Base-by-base conservation (phyloP, 371 early-diverging fungal genomes). In the Mucor racemosus region DNA sequence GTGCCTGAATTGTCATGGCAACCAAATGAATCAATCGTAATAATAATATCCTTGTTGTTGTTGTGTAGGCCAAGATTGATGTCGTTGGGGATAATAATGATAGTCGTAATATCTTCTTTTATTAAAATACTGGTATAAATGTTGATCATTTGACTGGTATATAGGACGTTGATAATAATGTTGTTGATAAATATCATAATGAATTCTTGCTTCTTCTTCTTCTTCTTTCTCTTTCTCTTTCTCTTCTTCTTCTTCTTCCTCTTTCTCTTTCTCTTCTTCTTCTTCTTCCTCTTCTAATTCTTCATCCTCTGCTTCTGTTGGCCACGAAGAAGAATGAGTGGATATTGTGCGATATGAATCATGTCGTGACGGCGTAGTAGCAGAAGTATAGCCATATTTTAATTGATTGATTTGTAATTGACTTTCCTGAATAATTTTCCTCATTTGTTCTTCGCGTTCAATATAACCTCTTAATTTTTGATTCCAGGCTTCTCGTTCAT, bases 391-490 rank as follows among this genome's bases (percentile, higher is more conserved):
- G 10, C 33, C 35, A 34, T 53, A 41, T 54, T 56, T 55, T 31
- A 67, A 41, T 31, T 62, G 61, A 33, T 62, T 56, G 35, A 70
- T 65, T 33, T 62, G 63, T 41, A 48, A 7, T 34, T 66, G 66
- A 21, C 62, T 71, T 39, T 66, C 53, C 21, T 60, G 53, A 54
- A 71, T 71, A 7, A 71, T 50, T n/a, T 59, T 58, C 33, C 66
- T 58, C 59, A 71, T 41, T 21, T 63, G 66, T 14, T 66, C 63
- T 66, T 71, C 71, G 14, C 67, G 66, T n/a, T 60, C 41, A 33
- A 62, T 62, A 21, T 63, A 66, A 1, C n/a, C 64, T 35, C 54
- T 56, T 19, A 71, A 55, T 7, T 63, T 66, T 21, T 59, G 21
- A n/a, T 58, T 42, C 71, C 66, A 66, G 7, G 17, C 21, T 36